Evolutionary conservation across 371 early-diverging fungal species (phyloP), one percentile per base, ranked within the genome.

Genomic region (Batkoa obscura): DNA sequence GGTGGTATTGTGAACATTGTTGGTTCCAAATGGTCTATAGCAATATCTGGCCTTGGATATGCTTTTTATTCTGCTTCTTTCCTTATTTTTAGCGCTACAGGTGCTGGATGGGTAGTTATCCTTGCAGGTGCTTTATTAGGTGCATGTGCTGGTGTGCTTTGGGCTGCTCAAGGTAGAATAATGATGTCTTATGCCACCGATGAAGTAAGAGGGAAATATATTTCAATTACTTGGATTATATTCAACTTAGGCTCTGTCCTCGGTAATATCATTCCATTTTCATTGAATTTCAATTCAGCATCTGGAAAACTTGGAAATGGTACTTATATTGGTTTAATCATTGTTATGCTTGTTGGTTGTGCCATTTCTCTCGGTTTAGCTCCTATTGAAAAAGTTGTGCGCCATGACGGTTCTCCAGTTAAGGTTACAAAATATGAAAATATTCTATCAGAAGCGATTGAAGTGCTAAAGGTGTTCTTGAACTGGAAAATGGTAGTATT

Each of bases 191-290:
- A 80, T 60, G 80, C 83, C 2, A 66, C 69, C 50, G 81, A 79
- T 58, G 66, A 70, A 15, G 71, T 79, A 48, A 85, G 83, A 70
- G 86, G 84, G 38, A 72, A 71, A 52, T 87, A 69, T 62, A 80
- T 88, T 53, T 73, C 82, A 30, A 74, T 81, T 39, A 87, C 87
- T 58, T 85, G 86, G 86, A 65, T 74, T 4, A 72, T 83, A 49
- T 86, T 88, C 69, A 87, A 87, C 63, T 64, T 76, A 35, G 88
- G 88, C 60, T 86, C 70, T 30, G 72, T 80, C 48, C 60, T 87
- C 23, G 88, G 89, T 42, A 75, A 78, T 45, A 59, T 83, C 9
- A 75, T 88, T 48, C 77, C 81, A 4, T 69, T 86, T 48, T 73
- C 62, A 42, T 57, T 80, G 57, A 80, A 53, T 74, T 84, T 57